Conservation (phyloP, 2,329 filamentous ascomycete species). For the Macroventuria anomochaeta region DNA sequence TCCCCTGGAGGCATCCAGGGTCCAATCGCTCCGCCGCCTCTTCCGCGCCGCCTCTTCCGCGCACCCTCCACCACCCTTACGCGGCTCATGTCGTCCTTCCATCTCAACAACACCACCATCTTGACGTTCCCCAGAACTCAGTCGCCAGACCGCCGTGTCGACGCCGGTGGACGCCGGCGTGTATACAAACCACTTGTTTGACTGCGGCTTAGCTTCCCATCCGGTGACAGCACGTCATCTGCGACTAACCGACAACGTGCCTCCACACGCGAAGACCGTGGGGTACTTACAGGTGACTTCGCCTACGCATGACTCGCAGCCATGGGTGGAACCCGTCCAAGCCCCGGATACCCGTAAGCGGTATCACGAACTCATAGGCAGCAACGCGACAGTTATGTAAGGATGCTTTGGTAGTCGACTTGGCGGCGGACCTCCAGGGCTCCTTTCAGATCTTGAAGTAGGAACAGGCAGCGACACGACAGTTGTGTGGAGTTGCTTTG, state of each 20-base stretch:
- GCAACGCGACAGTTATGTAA: neutral
- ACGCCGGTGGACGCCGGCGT: neutral
- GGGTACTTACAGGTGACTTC: slow-evolving; percentile 11
- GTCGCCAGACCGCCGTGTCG: too few species aligned
- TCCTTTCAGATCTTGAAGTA: too few species aligned
- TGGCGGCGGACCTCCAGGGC: too few species aligned
- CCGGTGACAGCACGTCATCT: slow-evolving; percentile 15
- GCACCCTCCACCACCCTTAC: slow-evolving; percentile 3
- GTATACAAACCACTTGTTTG: neutral
- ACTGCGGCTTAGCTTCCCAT: neutral
- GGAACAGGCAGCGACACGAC: too few species aligned
- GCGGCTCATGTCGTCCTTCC: slow-evolving; percentile 1
- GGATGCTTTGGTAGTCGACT: neutral
- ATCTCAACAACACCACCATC: slow-evolving; percentile 3
- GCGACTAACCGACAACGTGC: neutral
- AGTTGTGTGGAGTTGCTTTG: too few species aligned
- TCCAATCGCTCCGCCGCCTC: slow-evolving; percentile 8
- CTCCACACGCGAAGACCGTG: slow-evolving; percentile 8
- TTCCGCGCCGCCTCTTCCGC: slow-evolving; percentile 8
- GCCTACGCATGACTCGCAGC: slow-evolving; percentile 10
- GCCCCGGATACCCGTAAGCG: neutral
- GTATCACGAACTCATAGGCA: neutral
- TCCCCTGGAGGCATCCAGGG: neutral
- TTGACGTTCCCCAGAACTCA: too few species aligned
- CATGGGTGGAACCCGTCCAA: neutral